Evolutionary conservation across 1,284 basidiomycete genomes (phyloP), one percentile per base, ranked within the genome.

Genomic region (Trichosporon sp.): DNA sequence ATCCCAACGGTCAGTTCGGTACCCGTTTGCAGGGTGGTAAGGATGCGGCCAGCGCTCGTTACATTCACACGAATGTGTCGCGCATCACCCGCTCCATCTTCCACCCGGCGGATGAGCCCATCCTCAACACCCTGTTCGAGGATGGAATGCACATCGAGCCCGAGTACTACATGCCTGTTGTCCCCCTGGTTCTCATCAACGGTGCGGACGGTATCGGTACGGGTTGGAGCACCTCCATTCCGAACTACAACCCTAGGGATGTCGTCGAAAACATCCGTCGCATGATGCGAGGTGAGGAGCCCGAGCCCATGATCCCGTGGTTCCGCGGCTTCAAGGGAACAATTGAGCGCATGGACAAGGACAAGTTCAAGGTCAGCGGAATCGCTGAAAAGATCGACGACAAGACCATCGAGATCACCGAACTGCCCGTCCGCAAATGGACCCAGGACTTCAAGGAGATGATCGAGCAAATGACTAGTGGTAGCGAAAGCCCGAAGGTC

Each of bases 181-280:
- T 98, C 0, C 97, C 97, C 0, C 86, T 97, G 83, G 87, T 98
- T 0, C 86, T 99, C 58, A 84, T 99, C 79, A 99, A 99, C 77
- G 97, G 97, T 15, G 90, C 92, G 15, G 95, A 98, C 76, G 97
- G 97, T 85, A 99, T 99, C 77, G 97, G 97, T 66, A 99, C 97
- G 65, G 93, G 96, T 71, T 99, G 97, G 96, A 96, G 93, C 78
- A 98, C 97, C 0, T 89, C 85, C 58, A 87, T 99, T 66, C 97
- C 97, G 11, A 92, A 91, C 78, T 99, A 91, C 86, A 98, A 99
- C 81, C 97, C 97, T 0, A 83, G 83, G 29, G 96, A 98, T 71
- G 90, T 99, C 64, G 91, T 98, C 21, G 87, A 87, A 31, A 99
- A 99, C 81, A 82, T 99, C 64, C 89, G 90, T 12, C 88, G 92